Evolutionary conservation across 2,329 filamentous ascomycete species (phyloP).

Genomic region (Colletotrichum musae): DNA sequence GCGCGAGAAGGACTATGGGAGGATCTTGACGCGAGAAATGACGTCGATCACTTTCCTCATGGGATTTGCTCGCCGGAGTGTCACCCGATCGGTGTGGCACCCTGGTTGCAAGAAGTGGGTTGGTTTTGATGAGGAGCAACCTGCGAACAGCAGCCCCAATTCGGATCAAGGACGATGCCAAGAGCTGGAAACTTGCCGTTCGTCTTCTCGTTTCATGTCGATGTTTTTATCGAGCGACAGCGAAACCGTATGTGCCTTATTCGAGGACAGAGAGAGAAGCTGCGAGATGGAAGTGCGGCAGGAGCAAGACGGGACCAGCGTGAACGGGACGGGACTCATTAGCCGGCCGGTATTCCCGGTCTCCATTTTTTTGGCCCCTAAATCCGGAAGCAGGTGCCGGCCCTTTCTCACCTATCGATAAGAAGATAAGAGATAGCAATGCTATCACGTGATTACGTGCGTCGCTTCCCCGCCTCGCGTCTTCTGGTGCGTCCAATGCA

Average conservation of each 20-base stretch:
- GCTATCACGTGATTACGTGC: constrained; percentile 5
- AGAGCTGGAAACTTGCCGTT: neutral
- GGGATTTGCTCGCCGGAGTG: constrained; percentile 10
- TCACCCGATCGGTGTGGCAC: constrained; percentile 13
- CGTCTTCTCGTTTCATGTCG: neutral
- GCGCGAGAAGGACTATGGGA: neutral
- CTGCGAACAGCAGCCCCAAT: constrained; percentile 21
- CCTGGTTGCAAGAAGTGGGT: neutral
- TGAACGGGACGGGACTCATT: too few relatives aligned
- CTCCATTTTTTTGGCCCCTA: neutral
- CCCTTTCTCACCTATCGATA: neutral
- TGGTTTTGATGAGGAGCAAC: neutral
- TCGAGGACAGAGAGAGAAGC: neutral
- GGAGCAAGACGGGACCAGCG: neutral
- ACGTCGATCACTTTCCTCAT: constrained; percentile 25
- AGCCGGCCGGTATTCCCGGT: neutral
- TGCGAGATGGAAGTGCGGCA: too few relatives aligned
- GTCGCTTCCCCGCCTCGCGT: neutral
- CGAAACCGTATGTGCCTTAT: neutral
- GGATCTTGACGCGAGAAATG: neutral
- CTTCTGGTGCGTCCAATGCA: neutral
- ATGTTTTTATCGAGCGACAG: neutral
- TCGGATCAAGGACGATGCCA: neutral
- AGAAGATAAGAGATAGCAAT: neutral
- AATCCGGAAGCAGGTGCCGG: constrained; percentile 1